Percentiles rank a stretch among this genome's conserved stretches.
These are phyloP conservation scores for Penicillium sp. DNA, from an alignment of 2,329 filamentous ascomycete genomes.

Conservation along the genomic window DNA sequence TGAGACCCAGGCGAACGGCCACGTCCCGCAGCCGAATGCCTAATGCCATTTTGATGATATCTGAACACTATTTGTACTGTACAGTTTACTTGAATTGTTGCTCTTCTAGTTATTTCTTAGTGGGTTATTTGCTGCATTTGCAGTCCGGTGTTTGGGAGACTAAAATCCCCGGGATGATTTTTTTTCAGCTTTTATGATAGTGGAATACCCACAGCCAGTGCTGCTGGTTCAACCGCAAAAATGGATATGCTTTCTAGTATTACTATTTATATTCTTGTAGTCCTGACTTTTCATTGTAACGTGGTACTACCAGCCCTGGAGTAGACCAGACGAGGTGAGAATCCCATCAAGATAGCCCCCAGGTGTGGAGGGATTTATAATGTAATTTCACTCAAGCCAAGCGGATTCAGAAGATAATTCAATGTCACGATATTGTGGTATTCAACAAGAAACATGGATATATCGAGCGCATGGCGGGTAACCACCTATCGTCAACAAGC, in stretches of 20 bases:
- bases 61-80: slow-evolving; percentile 13
- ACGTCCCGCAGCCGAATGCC: slow-evolving; percentile 21
- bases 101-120: neutral
- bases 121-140: neutral
- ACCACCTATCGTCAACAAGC: slow-evolving; percentile 22
- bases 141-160: slow-evolving; percentile 13
- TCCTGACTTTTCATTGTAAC: neutral
- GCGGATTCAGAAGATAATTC: neutral
- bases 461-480: slow-evolving; percentile 23
- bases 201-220: slow-evolving; percentile 14
- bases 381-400: neutral
- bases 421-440: neutral
- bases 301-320: neutral
- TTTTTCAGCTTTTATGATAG: slow-evolving; percentile 11
- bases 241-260: slow-evolving; percentile 6
- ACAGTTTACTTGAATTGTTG: slow-evolving; percentile 15
- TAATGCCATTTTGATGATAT: slow-evolving; percentile 11
- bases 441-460: slow-evolving; percentile 10
- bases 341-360: neutral
- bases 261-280: neutral
- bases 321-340: neutral
- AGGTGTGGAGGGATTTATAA: neutral
- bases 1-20: slow-evolving; percentile 35
- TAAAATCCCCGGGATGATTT: slow-evolving; percentile 6
- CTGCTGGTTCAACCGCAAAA: slow-evolving; percentile 1